These are phyloP conservation scores for Colletotrichum sp. DNA, from an alignment of 2,329 filamentous ascomycete genomes.

Conservation along the genomic window DNA sequence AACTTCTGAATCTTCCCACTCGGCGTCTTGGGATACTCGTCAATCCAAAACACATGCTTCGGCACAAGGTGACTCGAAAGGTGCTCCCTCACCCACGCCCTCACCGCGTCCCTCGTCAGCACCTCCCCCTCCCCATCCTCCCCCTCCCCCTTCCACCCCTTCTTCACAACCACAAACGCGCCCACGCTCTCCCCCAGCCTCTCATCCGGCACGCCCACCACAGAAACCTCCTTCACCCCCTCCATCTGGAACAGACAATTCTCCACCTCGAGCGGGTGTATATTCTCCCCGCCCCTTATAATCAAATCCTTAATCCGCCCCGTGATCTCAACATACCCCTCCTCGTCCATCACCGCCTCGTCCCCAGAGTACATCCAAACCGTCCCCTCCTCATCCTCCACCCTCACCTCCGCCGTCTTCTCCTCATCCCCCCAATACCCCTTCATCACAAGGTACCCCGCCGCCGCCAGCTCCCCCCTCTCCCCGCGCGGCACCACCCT, in stretches of 20 bases:
- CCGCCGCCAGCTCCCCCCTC: constrained; percentile 81
- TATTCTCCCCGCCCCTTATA: constrained; percentile 94
- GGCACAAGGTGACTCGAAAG: constrained; percentile 81
- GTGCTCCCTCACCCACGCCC: constrained; percentile 72
- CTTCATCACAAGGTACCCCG: constrained; percentile 89
- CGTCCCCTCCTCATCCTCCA: constrained; percentile 48
- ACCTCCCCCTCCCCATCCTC: constrained; percentile 19
- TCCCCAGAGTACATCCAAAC: constrained; percentile 94
- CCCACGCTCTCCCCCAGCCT: constrained; percentile 86
- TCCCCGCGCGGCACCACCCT: constrained; percentile 67
- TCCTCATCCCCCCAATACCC: constrained; percentile 83
- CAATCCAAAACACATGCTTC: constrained; percentile 86
- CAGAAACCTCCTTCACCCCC: constrained; percentile 75
- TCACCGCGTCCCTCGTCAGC: constrained; percentile 64
- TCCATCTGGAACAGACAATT: constrained; percentile 81
- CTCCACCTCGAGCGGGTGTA: constrained; percentile 91
- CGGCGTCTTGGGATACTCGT: constrained; percentile 90
- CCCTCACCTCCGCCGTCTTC: constrained; percentile 71
- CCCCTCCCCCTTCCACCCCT: constrained; percentile 27
- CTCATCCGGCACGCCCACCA: constrained; percentile 84
- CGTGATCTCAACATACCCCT: constrained; percentile 88
- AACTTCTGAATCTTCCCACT: constrained; percentile 98
- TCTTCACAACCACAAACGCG: constrained; percentile 71
- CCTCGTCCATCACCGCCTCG: constrained; percentile 81
- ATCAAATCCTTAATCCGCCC: constrained; percentile 95